Conservation (phyloP, 768 basidiomycete genomes). For the Xerocomellus amylosporus region DNA sequence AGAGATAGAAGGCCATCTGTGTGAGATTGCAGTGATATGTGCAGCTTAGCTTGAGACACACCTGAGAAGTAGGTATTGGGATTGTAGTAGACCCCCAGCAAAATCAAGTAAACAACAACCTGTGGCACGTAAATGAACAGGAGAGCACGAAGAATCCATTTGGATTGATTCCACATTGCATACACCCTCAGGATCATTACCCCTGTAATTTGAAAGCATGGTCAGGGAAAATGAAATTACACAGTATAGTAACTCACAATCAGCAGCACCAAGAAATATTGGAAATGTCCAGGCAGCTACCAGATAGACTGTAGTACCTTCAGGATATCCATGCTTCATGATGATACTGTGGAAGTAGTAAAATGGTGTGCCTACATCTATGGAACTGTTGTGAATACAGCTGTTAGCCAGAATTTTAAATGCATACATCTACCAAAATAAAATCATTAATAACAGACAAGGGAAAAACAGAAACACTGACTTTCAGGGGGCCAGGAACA, state of each 20-base stretch:
- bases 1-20: too few relatives aligned
- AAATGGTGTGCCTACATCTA: not conserved
- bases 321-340: not conserved
- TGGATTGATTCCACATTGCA: conserved; percentile 2
- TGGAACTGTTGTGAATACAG: not conserved
- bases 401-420: not conserved
- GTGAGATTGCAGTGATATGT: not conserved
- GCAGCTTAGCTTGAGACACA: not conserved
- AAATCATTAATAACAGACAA: not conserved
- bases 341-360: not conserved
- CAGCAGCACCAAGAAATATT: not conserved
- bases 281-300: not conserved
- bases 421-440: not conserved
- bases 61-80: not conserved
- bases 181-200: not conserved
- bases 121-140: not conserved
- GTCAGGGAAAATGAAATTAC: not conserved
- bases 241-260: not conserved
- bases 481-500: not conserved
- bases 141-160: not conserved
- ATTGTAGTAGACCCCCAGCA: not conserved
- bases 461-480: not conserved
- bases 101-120: not conserved
- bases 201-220: not conserved
- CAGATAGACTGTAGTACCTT: not conserved